A percentile compares a stretch with the other conserved stretches of the same genome.
These are phyloP conservation scores for Paracoccidioides brasiliensis DNA, from an alignment of 2,329 filamentous ascomycete genomes.

Conservation along the genomic window DNA sequence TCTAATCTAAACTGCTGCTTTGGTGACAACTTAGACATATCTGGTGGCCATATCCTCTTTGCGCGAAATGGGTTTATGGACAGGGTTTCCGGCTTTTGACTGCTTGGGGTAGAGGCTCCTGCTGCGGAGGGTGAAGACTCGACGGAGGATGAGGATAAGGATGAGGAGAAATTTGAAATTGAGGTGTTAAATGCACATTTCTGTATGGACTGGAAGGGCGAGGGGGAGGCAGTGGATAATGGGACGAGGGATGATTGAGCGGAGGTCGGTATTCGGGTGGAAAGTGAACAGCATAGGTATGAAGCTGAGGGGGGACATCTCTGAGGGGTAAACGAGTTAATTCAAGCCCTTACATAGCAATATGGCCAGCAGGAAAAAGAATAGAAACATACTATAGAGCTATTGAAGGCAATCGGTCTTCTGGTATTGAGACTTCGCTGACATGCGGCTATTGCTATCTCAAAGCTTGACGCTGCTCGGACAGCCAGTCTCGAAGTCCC, in stretches of 20 bases:
- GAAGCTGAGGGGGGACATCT: not conserved
- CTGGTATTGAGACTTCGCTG: not conserved
- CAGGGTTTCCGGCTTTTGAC: constrained; percentile 12
- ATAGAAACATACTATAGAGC: not conserved
- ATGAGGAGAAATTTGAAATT: constrained; percentile 10
- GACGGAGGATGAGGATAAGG: constrained; percentile 4
- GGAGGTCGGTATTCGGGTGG: not conserved
- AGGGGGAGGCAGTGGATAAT: constrained; percentile 4
- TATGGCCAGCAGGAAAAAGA: not conserved
- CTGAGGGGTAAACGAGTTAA: not conserved
- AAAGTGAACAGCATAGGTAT: not conserved
- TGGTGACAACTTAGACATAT: constrained; percentile 47
- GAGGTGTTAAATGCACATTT: constrained; percentile 5
- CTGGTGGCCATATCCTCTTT: constrained; percentile 52
- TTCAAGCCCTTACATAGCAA: not conserved
- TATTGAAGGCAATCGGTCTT: not conserved
- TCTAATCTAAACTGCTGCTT: constrained; percentile 57
- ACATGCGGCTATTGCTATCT: not conserved
- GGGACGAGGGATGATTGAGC: not conserved
- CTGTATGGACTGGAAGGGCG: constrained; percentile 5
- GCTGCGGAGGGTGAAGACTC: constrained; percentile 4
- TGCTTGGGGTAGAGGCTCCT: not conserved
- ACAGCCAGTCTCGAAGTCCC: not conserved
- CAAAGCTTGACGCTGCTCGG: not conserved
- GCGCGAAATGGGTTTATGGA: constrained; percentile 46